Evolutionary conservation across 139 green algal genomes (phyloP).

Genomic region (Marvania coccoides): DNA sequence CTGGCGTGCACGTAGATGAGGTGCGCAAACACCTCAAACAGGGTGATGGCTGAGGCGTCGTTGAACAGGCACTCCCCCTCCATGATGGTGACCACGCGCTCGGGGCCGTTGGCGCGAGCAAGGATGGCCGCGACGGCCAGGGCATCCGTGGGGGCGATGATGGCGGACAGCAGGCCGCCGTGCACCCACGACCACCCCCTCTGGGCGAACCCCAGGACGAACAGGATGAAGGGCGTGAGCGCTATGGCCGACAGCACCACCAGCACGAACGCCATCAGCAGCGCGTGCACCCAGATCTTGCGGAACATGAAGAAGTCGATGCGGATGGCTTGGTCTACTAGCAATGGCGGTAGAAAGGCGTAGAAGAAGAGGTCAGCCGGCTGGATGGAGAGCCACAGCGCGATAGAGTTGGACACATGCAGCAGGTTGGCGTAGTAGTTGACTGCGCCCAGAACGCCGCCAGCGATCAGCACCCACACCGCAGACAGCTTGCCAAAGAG

Average conservation of each 20-base stretch:
- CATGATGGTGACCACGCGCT: slow-evolving; percentile 58
- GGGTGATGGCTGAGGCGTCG: slow-evolving; percentile 66
- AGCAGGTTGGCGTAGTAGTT: slow-evolving; percentile 52
- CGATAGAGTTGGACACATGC: slow-evolving; percentile 61
- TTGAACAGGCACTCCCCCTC: slow-evolving; percentile 84
- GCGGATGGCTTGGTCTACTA: slow-evolving; percentile 40
- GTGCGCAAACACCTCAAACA: slow-evolving; percentile 72
- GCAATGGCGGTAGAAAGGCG: slow-evolving; percentile 71
- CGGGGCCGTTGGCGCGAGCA: slow-evolving; percentile 44
- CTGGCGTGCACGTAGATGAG: slow-evolving; percentile 21
- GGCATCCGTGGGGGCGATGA: slow-evolving; percentile 73
- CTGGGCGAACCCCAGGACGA: slow-evolving; percentile 45
- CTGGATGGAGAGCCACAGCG: slow-evolving; percentile 52
- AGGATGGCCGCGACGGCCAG: slow-evolving; percentile 66
- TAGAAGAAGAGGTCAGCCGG: slow-evolving; percentile 78
- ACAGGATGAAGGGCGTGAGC: slow-evolving; percentile 74
- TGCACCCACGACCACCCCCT: slow-evolving; percentile 62
- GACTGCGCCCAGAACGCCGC: slow-evolving; percentile 40
- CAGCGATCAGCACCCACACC: slow-evolving; percentile 36
- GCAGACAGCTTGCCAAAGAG: slow-evolving; percentile 39
- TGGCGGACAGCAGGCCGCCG: slow-evolving; percentile 59
- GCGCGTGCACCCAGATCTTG: slow-evolving; percentile 38
- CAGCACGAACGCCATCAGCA: slow-evolving; percentile 71
- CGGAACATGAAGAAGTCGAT: slow-evolving; percentile 86
- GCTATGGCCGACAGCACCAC: slow-evolving; percentile 37